Evolutionary conservation across 805 yeast species (phyloP).

Genomic region (Wickerhamomyces strasburgensis): DNA sequence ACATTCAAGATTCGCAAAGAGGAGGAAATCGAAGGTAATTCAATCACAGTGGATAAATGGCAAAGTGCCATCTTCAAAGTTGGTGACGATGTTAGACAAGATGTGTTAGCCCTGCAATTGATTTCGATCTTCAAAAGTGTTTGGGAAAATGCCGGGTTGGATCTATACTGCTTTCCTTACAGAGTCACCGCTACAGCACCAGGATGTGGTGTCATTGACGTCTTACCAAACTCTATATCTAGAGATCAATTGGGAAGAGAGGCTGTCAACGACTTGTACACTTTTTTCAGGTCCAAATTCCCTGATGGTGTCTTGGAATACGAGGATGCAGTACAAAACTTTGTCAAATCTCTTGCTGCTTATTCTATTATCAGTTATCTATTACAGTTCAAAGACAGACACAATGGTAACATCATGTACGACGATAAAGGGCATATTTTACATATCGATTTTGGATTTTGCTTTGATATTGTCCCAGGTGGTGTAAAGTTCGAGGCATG

Average conservation of each 20-base stretch:
- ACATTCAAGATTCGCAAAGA: constrained; percentile 77
- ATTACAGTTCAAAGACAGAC: constrained; percentile 94
- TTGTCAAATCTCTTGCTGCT: constrained; percentile 91
- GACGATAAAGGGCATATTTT: constrained; percentile 92
- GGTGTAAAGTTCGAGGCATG: constrained; percentile 98
- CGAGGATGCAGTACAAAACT: constrained; percentile 87
- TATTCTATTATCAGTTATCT: constrained; percentile 88
- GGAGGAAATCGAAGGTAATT: constrained; percentile 36
- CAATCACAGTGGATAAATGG: constrained; percentile 61
- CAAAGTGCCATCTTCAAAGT: constrained; percentile 97
- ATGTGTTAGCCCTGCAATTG: constrained; percentile 87
- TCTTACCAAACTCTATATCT: constrained; percentile 88
- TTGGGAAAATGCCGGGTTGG: constrained; percentile 85
- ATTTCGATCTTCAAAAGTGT: constrained; percentile 88
- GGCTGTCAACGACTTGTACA: constrained; percentile 94
- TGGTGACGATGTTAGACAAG: constrained; percentile 99
- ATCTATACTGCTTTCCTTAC: constrained; percentile 86
- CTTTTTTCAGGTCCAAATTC: constrained; percentile 84
- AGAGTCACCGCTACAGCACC: constrained; percentile 98
- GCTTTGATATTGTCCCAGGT: constrained; percentile 98
- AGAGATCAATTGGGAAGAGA: constrained; percentile 99
- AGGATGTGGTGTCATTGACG: constrained; percentile 98
- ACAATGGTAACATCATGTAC: constrained; percentile 96
- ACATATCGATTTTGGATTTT: constrained; percentile 97
- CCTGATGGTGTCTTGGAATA: constrained; percentile 93